A percentile compares a stretch with the other conserved stretches of the same genome.
phyloP scores from a whole-genome alignment of 331 rosid genomes.

The Ulmus americana region DNA sequence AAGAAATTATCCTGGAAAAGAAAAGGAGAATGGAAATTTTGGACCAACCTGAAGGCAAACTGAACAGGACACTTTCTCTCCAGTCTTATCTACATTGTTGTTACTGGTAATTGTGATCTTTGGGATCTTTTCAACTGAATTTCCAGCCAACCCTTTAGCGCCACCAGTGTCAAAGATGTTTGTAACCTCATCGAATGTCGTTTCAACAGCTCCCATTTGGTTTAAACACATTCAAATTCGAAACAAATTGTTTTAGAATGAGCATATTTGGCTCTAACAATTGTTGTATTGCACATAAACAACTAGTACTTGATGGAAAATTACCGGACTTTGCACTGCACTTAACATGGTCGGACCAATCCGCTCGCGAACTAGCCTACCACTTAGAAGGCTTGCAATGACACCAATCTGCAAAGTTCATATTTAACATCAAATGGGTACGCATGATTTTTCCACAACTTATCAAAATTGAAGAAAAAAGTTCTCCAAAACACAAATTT shows the following conservation, averaged over 20 bases:
- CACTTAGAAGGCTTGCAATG: conserved; percentile 88
- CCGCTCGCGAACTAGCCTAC: conserved; percentile 94
- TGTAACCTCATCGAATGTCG: conserved; percentile 73
- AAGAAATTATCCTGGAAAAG: neutral
- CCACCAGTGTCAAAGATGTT: conserved; percentile 85
- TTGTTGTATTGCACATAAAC: neutral
- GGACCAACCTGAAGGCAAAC: conserved; percentile 88
- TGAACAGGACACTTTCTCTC: conserved; percentile 79
- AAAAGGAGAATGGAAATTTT: conserved; percentile 4
- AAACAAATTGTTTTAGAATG: conserved; percentile 7
- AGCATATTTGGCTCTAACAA: neutral
- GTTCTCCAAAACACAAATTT: neutral
- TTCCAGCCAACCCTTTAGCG: conserved; percentile 75
- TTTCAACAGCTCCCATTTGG: conserved; percentile 92
- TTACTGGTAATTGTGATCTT: conserved; percentile 59
- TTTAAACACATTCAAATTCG: conserved; percentile 9
- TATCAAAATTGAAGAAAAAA: conserved; percentile 4
- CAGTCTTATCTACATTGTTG: conserved; percentile 68
- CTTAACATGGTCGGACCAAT: conserved; percentile 98
- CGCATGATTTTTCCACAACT: neutral
- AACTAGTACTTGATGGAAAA: neutral
- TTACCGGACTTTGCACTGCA: conserved; percentile 98
- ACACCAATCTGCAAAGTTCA: conserved; percentile 74
- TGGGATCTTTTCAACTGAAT: conserved; percentile 80
- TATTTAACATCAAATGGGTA: conserved; percentile 19